Base-by-base conservation (phyloP, 1,284 basidiomycete species). In the Cutaneotrichosporon sp. region DNA sequence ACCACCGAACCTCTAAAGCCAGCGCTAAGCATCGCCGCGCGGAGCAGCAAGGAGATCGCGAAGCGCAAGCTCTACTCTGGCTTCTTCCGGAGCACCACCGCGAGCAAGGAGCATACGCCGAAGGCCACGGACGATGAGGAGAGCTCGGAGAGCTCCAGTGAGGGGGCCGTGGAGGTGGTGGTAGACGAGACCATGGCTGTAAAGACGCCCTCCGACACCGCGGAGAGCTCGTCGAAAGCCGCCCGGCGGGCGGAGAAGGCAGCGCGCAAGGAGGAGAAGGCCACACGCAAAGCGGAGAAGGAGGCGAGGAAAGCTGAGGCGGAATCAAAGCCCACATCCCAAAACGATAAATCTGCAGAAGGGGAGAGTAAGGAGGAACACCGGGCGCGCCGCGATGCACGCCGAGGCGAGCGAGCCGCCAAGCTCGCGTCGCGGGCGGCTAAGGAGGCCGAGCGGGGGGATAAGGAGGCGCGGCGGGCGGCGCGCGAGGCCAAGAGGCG, bases 51-150 rank as follows among this genome's bases (percentile, higher is more conserved):
- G 60, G 90, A 92, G 71, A 86, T 89, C 16, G 92, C 92, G 0
- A 85, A 85, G 63, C 82, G 86, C 32, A 84, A 84, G 36, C 83
- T 96, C 2, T 96, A 96, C 76, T 85, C 90, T 2, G 84, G 84
- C 60, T 96, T 96, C 77, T 89, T 90, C 72, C 85, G 89, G 26
- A 92, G 92, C 84, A 89, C 40, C 79, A 88, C 46, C 75, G 89
- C 57, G 83, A 84, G 7, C 83, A 85, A 11, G 83, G 86, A 63
- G n/a, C 60, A 61, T 32, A 72, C 69, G 31, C 65, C 62, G 31
- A 55, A 59, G 50, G 62, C 56, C 7, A 59, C 34, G 14, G 65
- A 66, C 6, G 65, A 66, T 18, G 62, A 68, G 21, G 42, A 58
- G 31, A 21, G 67, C 32, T 40, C 52, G 22, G 55, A 30, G 53